Conservation (phyloP, 371 early-diverging fungal species). For the Syncephalastrum racemosum region DNA sequence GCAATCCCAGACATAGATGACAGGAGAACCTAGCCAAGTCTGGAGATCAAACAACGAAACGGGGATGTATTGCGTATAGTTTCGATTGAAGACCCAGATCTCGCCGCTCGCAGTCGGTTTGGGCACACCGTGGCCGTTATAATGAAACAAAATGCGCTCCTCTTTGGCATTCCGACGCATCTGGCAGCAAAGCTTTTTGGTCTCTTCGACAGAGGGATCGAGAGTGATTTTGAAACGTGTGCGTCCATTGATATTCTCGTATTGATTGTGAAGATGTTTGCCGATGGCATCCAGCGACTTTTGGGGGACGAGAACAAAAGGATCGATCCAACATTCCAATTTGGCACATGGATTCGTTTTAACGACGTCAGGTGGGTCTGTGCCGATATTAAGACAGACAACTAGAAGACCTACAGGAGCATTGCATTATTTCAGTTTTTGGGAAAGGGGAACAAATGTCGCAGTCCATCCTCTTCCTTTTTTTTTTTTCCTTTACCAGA, state of each 20-base stretch:
- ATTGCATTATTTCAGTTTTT: not conserved
- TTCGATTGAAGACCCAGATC: conserved; percentile 97
- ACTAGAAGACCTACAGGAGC: conserved; percentile 60
- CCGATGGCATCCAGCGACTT: conserved; percentile 89
- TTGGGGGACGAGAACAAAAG: conserved; percentile 73
- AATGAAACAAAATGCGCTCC: conserved; percentile 94
- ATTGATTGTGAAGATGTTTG: conserved; percentile 88
- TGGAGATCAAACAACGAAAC: conserved; percentile 89
- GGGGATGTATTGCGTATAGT: conserved; percentile 97
- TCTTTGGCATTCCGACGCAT: conserved; percentile 88
- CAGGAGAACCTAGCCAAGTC: conserved; percentile 93
- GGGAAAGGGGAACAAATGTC: not conserved
- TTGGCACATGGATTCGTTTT: conserved; percentile 89
- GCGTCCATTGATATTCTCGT: conserved; percentile 87
- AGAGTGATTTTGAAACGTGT: conserved; percentile 84
- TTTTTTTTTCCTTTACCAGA: conserved; percentile 30
- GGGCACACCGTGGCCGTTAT: conserved; percentile 98
- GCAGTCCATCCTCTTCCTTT: not conserved
- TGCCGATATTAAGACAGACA: conserved; percentile 95
- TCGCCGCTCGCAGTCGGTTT: conserved; percentile 94
- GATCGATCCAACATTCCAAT: conserved; percentile 96
- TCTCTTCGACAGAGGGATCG: conserved; percentile 92
- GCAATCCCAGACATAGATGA: conserved; percentile 96
- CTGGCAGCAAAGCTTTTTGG: conserved; percentile 82
- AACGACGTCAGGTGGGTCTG: conserved; percentile 93